phyloP scores from a whole-genome alignment of 2,329 filamentous ascomycete species.

The Decorospora gaudefroyi region DNA sequence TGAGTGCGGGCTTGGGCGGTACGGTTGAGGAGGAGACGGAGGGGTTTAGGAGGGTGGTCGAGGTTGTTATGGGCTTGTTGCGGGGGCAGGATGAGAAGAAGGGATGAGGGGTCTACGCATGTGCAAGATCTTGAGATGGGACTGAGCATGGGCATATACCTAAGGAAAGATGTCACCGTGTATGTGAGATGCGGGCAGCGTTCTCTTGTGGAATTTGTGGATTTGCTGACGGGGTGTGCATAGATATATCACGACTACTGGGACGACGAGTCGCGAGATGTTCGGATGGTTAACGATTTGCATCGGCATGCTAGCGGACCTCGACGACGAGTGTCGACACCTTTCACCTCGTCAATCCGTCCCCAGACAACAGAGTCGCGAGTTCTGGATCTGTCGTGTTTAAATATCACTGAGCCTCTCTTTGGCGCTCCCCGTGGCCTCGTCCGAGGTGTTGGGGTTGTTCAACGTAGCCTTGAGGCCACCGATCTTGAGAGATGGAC shows the following conservation, averaged over 20 bases:
- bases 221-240: too few species aligned
- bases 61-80: constrained; percentile 66
- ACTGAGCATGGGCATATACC: too few species aligned
- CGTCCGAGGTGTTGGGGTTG: constrained; percentile 61
- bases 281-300: too few species aligned
- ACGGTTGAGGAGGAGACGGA: constrained; percentile 94
- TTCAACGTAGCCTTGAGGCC: constrained; percentile 53
- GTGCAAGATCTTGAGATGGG: too few species aligned
- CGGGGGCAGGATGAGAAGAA: constrained; percentile 13
- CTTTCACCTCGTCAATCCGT: constrained; percentile 4
- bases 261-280: too few species aligned
- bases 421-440: constrained; percentile 61
- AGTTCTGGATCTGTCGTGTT: not conserved
- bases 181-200: too few species aligned
- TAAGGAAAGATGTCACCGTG: too few species aligned
- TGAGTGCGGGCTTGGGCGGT: constrained; percentile 72
- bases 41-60: constrained; percentile 74
- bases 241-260: too few species aligned
- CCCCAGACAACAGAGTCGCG: not conserved
- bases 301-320: too few species aligned
- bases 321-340: not conserved
- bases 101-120: too few species aligned
- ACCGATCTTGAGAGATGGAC: constrained; percentile 3
- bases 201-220: too few species aligned
- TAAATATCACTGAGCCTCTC: constrained; percentile 53